Evolutionary conservation across 805 yeast genomes (phyloP), one percentile per base, ranked within the genome.

Genomic region (Grigorovia transvaalensis): DNA sequence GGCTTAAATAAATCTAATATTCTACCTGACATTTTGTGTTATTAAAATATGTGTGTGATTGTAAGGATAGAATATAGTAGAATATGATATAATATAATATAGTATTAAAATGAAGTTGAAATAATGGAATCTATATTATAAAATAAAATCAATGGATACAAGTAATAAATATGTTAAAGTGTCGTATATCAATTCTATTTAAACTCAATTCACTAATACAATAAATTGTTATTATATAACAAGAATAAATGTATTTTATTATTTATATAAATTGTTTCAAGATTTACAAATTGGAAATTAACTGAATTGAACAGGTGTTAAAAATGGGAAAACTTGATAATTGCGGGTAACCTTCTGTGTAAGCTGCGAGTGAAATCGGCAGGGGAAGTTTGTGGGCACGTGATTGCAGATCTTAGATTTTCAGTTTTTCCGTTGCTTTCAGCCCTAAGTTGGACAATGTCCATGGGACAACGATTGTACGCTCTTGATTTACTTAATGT

Each of bases 1-100:
- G 97, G 97, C 68, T 85, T 87, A 63, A 88, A 95, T 63, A 88
- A 78, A 68, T 90, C 96, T 68, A 90, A 76, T 57, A 88, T 82
- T 68, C 86, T 83, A 67, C 81, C 76, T 53, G 68, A 63, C 69
- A 66, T 67, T 12, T 49, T 38, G 18, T 8, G 13, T 20, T 20
- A 7, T 17, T 42, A 23, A 33, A 33, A 11, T 33, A 9, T 33
- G 9, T 43, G 19, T 7, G 48, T 18, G 5, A 30, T 47, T 27
- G 47, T 50, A 40, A 51, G 48, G 44, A 50, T 33, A 33, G 11
- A 13, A 33, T 33, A 33, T 4, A 23, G 27, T 23, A 13, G 38
- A 33, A 33, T 33, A 33, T 33, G 38, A 33, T 33, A 33, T 33
- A 33, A 33, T 33, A 33, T 33, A 33, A 33, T 33, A 33, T 33